Conservation (phyloP, 345 rosid genomes). For the Schrenkiella parvula region DNA sequence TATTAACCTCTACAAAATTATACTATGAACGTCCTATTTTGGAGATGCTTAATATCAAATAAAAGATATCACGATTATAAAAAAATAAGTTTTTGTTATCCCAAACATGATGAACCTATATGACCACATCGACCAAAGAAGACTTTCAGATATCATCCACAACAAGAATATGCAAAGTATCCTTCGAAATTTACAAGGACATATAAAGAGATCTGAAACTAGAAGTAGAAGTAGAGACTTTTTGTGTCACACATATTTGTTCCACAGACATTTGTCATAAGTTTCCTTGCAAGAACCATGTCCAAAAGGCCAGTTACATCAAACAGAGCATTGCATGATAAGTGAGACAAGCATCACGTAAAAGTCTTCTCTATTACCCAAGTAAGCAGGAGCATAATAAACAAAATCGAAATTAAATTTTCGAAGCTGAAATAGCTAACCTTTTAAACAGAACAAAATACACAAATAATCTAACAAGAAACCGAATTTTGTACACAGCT, state of each 20-base stretch:
- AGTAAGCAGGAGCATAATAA: background rate
- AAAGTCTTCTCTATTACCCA: background rate
- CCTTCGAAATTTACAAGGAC: background rate
- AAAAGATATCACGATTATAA: too few species aligned
- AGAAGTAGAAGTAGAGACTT: conserved; percentile 24
- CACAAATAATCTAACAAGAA: background rate
- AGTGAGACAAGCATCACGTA: background rate
- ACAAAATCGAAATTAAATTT: background rate
- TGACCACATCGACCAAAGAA: too few species aligned
- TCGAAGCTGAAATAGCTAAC: background rate
- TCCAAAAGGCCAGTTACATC: background rate
- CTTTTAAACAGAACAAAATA: background rate
- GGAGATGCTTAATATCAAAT: background rate
- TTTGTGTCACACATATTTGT: conserved; percentile 14
- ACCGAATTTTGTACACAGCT: background rate
- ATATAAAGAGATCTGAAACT: background rate
- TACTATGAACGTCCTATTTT: background rate
- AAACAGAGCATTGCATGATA: background rate
- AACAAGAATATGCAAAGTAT: background rate
- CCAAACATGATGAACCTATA: too few species aligned
- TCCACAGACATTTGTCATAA: conserved; percentile 23
- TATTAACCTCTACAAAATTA: background rate
- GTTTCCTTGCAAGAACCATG: conserved; percentile 36
- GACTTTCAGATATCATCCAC: too few species aligned
- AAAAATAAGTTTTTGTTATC: too few species aligned